Evolutionary conservation across 1,139 yeast species (phyloP).

Genomic region (Pichia sp.): DNA sequence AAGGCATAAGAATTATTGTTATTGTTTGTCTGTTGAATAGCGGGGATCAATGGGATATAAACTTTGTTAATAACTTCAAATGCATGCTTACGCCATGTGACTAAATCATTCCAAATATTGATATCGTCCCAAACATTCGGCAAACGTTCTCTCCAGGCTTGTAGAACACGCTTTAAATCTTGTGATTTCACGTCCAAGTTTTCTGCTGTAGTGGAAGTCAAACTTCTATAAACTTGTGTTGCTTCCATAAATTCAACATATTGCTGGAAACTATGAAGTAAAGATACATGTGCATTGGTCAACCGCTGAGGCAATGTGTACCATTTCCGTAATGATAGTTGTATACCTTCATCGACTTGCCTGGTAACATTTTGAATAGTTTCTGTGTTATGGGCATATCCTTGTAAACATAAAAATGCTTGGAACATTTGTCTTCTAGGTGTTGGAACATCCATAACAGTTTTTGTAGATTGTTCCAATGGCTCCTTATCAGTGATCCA

Average conservation of each 20-base stretch:
- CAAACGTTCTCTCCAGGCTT: constrained; percentile 95
- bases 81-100: constrained; percentile 98
- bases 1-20: constrained; percentile 89
- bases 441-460: constrained; percentile 98
- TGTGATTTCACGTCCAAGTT: constrained; percentile 89
- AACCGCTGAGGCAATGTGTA: constrained; percentile 74
- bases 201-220: constrained; percentile 86
- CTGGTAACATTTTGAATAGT: constrained; percentile 75
- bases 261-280: constrained; percentile 92
- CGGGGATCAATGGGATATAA: constrained; percentile 87
- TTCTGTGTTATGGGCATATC: constrained; percentile 86
- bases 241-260: constrained; percentile 98
- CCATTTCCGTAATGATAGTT: constrained; percentile 89
- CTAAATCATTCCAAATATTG: constrained; percentile 94
- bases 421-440: constrained; percentile 95
- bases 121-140: constrained; percentile 98
- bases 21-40: constrained; percentile 60
- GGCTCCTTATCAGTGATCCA: constrained; percentile 97
- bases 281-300: constrained; percentile 81
- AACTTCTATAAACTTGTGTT: constrained; percentile 83
- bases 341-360: constrained; percentile 94
- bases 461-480: constrained; percentile 86
- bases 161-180: constrained; percentile 87
- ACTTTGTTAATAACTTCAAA: constrained; percentile 95
- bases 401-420: constrained; percentile 87